A percentile compares a stretch with the other conserved stretches of the same genome.
Evolutionary conservation across 495 filamentous ascomycete species (phyloP).

Genomic region (Penicillium alfredii): DNA sequence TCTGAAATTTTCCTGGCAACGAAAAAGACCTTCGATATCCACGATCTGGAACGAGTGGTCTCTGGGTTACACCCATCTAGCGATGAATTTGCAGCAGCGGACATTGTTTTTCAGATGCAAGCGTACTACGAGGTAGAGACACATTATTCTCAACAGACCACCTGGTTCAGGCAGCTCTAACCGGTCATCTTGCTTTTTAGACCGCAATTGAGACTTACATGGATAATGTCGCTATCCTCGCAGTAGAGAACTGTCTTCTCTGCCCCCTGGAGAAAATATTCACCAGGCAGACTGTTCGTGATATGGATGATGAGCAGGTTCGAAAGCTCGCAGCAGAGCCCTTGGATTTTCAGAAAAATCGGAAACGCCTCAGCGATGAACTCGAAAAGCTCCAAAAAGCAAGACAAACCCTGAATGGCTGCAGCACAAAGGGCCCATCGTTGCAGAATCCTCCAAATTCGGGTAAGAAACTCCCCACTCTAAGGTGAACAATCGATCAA

Average conservation of each 20-base stretch:
- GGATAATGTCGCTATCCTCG: conserved; percentile 55
- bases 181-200: conserved; percentile 32
- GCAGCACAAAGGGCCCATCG: no score
- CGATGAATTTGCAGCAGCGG: conserved; percentile 13
- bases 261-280: conserved; percentile 21
- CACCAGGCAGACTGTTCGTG: conserved; percentile 23
- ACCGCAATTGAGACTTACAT: conserved; percentile 54
- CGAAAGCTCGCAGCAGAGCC: conserved; percentile 17
- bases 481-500: no score
- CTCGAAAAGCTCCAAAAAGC: conserved; percentile 22
- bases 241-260: conserved; percentile 54
- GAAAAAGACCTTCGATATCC: not conserved
- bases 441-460: no score
- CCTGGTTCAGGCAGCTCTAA: not conserved
- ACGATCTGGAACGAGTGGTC: conserved; percentile 1
- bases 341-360: conserved; percentile 1
- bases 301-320: conserved; percentile 24
- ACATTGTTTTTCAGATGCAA: conserved; percentile 31
- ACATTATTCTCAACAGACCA: not conserved
- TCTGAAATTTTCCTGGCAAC: not conserved
- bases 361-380: conserved; percentile 7
- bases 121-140: conserved; percentile 31
- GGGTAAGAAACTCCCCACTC: no score
- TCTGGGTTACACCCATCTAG: conserved; percentile 2
- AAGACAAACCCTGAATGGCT: no score